Evolutionary conservation across 371 early-diverging fungal species (phyloP), one percentile per base, ranked within the genome.

Genomic region (Astathelohania contejeani): DNA sequence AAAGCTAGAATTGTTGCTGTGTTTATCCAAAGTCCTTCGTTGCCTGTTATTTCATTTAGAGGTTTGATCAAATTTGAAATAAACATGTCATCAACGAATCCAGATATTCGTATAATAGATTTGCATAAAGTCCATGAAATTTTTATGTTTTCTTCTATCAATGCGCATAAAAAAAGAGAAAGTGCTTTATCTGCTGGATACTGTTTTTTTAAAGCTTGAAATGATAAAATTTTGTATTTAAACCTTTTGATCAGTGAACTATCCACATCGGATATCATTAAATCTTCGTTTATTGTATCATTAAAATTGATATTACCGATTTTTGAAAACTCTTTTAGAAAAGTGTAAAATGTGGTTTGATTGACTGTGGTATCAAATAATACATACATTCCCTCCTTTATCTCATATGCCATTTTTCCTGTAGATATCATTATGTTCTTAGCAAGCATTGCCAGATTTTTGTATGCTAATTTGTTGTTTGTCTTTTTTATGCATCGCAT

Each of bases 21-120:
- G 42, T 64, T 64, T 38, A 64, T 64, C 59, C 59, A 64, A 2
- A 47, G 23, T 40, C 23, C 43, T 28, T 64, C 65, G 26, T 64
- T 58, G 1, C 51, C 58, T 52, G 58, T 58, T 38, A 64, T 58
- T 16, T 37, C 49, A 25, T 24, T 22, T 6, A 43, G 43, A 1
- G 27, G 16, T 32, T 29, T 14, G 26, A 27, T 37, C 1, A 53
- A 25, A 25, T 49, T 24, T 1, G 27, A 25, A 25, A 29, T 14
- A 18, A 53, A 20, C 12, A 3, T 4, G 7, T 10, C 26, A 16
- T 54, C 55, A 20, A 39, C 18, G 51, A 40, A 32, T 29, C 25
- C 58, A 28, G 22, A 4, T 2, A 64, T 20, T 19, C 54, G 44
- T 12, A 42, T 23, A 45, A 64, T 45, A 10, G 51, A 53, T 37